Percentiles rank a stretch among this genome's conserved stretches.
These are phyloP conservation scores for Tephrocybe sp. DNA, from an alignment of 768 basidiomycete genomes.

Conservation along the genomic window DNA sequence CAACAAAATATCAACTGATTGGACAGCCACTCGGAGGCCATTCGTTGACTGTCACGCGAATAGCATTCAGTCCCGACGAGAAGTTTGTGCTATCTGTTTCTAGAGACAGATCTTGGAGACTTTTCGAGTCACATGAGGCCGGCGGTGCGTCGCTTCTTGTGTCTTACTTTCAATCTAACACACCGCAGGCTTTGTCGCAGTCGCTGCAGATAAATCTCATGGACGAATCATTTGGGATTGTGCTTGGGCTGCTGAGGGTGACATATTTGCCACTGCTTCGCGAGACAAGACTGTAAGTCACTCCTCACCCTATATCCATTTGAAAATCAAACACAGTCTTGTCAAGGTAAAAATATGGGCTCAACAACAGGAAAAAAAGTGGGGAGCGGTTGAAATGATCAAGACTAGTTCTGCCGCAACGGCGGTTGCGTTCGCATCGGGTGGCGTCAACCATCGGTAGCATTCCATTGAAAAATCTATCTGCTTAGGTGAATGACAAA, in stretches of 20 bases:
- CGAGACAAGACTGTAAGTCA: slow-evolving; percentile 85
- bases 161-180: neutral
- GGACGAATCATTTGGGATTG: slow-evolving; percentile 96
- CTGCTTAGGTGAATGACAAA: slow-evolving; percentile 5
- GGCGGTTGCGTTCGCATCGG: slow-evolving; percentile 64
- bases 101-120: slow-evolving; percentile 88
- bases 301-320: neutral
- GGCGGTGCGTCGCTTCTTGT: slow-evolving; percentile 34
- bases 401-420: slow-evolving; percentile 80
- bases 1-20: slow-evolving; percentile 65
- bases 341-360: slow-evolving; percentile 85
- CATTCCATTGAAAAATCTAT: slow-evolving; percentile 3
- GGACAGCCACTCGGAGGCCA: slow-evolving; percentile 83
- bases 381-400: slow-evolving; percentile 60
- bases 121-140: slow-evolving; percentile 56
- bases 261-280: slow-evolving; percentile 89
- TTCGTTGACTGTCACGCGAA: slow-evolving; percentile 83
- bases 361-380: slow-evolving; percentile 38
- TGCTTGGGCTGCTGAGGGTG: slow-evolving; percentile 76
- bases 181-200: slow-evolving; percentile 57
- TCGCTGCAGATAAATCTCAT: slow-evolving; percentile 81
- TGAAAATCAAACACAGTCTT: neutral
- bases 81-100: slow-evolving; percentile 79
- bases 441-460: slow-evolving; percentile 35
- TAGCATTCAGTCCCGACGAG: slow-evolving; percentile 90